phyloP scores from a whole-genome alignment of 139 green algal genomes.

The Chlamydomonas urium region DNA sequence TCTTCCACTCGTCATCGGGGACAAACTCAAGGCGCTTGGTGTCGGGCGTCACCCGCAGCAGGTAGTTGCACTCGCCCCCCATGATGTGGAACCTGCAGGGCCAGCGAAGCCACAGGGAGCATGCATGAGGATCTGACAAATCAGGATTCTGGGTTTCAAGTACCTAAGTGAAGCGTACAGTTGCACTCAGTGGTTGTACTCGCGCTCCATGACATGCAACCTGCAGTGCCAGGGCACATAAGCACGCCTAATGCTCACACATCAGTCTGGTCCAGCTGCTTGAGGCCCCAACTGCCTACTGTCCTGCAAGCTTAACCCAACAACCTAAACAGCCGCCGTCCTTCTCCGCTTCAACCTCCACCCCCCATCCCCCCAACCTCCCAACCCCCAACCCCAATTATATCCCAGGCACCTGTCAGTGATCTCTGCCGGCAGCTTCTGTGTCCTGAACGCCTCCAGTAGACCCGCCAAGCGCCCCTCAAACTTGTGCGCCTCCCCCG shows the following conservation, averaged over 20 bases:
- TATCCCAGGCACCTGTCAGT: background rate
- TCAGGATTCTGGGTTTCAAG: background rate
- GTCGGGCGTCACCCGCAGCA: constrained; percentile 71
- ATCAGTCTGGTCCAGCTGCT: no score
- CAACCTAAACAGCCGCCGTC: no score
- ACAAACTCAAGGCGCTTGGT: constrained; percentile 82
- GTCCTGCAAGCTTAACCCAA: no score
- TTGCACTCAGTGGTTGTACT: background rate
- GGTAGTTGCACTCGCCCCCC: constrained; percentile 97
- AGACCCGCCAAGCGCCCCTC: constrained; percentile 56
- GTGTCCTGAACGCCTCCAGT: constrained; percentile 68
- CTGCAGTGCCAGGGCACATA: no score
- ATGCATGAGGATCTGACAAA: background rate
- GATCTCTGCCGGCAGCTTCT: constrained; percentile 61
- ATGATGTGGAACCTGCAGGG: constrained; percentile 83
- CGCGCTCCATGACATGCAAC: no score
- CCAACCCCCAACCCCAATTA: no score
- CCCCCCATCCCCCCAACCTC: no score
- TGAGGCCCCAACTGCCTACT: no score
- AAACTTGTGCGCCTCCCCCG: constrained; percentile 72
- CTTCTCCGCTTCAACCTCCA: no score
- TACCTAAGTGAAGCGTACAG: background rate
- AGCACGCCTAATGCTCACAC: no score
- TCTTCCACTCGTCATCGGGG: constrained; percentile 73
- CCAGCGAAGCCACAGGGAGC: background rate